Conservation (phyloP, 805 yeast genomes). For the Candida parachauliodes region DNA sequence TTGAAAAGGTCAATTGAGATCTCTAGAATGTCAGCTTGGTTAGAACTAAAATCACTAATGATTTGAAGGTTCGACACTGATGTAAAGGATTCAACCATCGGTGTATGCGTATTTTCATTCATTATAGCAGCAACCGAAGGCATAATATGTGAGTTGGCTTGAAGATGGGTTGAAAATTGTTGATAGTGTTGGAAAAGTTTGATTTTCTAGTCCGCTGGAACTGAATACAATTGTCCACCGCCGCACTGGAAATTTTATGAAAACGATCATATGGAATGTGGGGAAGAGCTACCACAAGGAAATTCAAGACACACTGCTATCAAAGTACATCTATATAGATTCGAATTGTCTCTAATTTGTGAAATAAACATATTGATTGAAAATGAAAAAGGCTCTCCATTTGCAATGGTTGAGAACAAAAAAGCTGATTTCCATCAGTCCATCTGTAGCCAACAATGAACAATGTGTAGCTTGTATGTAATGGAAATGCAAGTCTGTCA, state of each 20-base stretch:
- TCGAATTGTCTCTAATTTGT: no score
- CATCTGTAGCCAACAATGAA: no score
- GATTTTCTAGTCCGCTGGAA: conserved; percentile 7
- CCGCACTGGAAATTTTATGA: no score
- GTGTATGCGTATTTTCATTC: not conserved
- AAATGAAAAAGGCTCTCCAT: no score
- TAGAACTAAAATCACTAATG: conserved; percentile 26
- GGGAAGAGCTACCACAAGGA: conserved; percentile 6
- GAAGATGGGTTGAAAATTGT: not conserved
- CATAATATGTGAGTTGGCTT: not conserved
- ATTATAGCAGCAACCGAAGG: conserved; percentile 1
- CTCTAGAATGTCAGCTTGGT: conserved; percentile 25
- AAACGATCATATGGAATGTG: no score
- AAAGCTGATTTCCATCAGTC: no score
- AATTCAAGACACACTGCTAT: no score
- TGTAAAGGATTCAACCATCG: conserved; percentile 6
- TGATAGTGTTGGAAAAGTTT: not conserved
- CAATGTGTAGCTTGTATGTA: no score
- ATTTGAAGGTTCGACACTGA: conserved; percentile 29
- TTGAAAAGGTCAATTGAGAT: conserved; percentile 32
- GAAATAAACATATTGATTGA: no score
- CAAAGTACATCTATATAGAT: no score
- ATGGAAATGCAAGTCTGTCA: no score
- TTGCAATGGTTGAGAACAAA: no score
- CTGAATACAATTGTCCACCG: not conserved